Evolutionary conservation across 164 flowering plant genomes (phyloP).

Genomic region (Euptelea pleiosperma): DNA sequence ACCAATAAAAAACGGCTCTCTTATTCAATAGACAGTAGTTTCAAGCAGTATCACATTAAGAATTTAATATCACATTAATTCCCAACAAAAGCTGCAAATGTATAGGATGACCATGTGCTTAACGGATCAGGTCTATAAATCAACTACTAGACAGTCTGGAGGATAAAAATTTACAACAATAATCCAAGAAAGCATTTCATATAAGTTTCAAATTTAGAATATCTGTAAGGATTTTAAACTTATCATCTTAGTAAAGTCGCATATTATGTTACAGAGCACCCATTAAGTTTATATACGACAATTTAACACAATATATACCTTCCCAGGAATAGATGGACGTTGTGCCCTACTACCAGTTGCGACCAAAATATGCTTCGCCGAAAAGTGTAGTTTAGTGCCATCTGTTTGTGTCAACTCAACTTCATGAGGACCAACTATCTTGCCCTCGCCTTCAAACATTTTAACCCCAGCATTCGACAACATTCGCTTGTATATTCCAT

Average conservation of each 20-base stretch:
- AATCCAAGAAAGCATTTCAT: not conserved
- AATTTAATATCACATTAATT: not conserved
- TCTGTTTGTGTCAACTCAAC: slow-evolving; percentile 87
- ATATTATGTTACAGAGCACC: too few species aligned
- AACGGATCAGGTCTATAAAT: not conserved
- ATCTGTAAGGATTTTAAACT: too few species aligned
- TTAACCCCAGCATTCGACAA: slow-evolving; percentile 87
- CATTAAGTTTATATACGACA: too few species aligned
- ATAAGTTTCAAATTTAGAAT: too few species aligned
- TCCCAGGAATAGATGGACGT: slow-evolving; percentile 70
- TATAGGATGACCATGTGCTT: not conserved
- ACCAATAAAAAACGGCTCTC: too few species aligned
- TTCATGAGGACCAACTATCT: slow-evolving; percentile 74
- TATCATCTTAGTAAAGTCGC: too few species aligned
- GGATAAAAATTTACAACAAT: not conserved
- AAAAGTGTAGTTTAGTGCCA: slow-evolving; percentile 69
- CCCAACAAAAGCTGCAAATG: not conserved
- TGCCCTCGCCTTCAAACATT: slow-evolving; percentile 94
- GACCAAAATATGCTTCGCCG: slow-evolving; percentile 87
- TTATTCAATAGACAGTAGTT: not conserved
- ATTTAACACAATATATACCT: slow-evolving; percentile 58
- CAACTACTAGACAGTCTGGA: not conserved
- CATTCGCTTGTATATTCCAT: slow-evolving; percentile 83
- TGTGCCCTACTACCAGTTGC: slow-evolving; percentile 96
- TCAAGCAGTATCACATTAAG: not conserved